These are phyloP conservation scores for Colletotrichum musae DNA, from an alignment of 2,329 filamentous ascomycete genomes.

Conservation along the genomic window DNA sequence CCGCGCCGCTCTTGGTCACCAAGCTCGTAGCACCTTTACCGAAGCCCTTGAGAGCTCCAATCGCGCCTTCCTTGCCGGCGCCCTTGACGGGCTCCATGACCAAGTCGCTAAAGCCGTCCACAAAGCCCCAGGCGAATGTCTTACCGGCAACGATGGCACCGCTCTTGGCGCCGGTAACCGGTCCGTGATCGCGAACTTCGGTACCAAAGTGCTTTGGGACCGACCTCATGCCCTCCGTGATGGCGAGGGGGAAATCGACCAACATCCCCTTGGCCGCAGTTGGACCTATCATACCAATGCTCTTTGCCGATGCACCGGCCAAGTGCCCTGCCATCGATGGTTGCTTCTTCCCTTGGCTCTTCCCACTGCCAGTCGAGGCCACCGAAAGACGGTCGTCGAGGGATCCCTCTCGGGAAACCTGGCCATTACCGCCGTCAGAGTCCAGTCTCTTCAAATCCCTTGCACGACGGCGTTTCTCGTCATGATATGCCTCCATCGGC, in stretches of 20 bases:
- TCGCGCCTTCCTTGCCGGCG: slow-evolving; percentile 54
- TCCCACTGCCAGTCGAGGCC: slow-evolving; percentile 42
- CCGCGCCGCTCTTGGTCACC: slow-evolving; percentile 39
- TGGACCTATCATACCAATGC: slow-evolving; percentile 47
- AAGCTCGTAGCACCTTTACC: slow-evolving; percentile 56
- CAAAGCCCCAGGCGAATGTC: slow-evolving; percentile 59
- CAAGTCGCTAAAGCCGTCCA: slow-evolving; percentile 61
- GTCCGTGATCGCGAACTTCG: slow-evolving; percentile 53
- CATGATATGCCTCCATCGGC: slow-evolving; percentile 23
- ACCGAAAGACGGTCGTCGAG: background rate
- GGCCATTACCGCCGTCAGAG: slow-evolving; percentile 46
- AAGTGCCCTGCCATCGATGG: slow-evolving; percentile 65
- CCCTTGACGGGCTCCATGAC: slow-evolving; percentile 58
- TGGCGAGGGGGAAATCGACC: slow-evolving; percentile 62
- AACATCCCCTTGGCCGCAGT: slow-evolving; percentile 54
- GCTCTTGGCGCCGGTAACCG: slow-evolving; percentile 60
- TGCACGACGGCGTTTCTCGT: slow-evolving; percentile 9
- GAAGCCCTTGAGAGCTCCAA: slow-evolving; percentile 58
- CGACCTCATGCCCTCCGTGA: slow-evolving; percentile 66
- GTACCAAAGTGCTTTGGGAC: slow-evolving; percentile 66
- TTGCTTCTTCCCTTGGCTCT: slow-evolving; percentile 53
- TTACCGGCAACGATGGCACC: slow-evolving; percentile 60
- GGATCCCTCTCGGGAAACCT: slow-evolving; percentile 57
- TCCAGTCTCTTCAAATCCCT: background rate
- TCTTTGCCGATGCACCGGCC: slow-evolving; percentile 33